A percentile compares a stretch with the other conserved stretches of the same genome.
Conservation (phyloP, 2,329 filamentous ascomycete genomes). For the Aureobasidium sp. region DNA sequence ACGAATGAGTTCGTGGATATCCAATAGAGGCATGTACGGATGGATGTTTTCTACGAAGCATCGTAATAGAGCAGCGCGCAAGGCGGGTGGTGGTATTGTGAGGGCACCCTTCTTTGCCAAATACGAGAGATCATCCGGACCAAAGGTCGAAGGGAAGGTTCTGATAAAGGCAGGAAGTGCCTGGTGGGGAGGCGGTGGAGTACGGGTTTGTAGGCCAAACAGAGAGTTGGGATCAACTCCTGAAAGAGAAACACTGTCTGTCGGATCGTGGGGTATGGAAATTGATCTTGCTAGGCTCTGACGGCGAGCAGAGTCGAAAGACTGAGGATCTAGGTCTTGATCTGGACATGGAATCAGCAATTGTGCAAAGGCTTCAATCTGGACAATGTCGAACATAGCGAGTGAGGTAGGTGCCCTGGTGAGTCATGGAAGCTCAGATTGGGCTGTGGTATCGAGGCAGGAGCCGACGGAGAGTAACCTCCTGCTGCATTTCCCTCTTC, state of each 20-base stretch:
- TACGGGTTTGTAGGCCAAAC: not conserved
- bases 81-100: conserved; percentile 56
- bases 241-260: not conserved
- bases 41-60: conserved; percentile 85
- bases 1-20: conserved; percentile 50
- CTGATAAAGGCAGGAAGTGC: conserved; percentile 63
- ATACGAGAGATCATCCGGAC: conserved; percentile 73
- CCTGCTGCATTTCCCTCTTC: conserved; percentile 9
- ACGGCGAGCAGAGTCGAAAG: conserved; percentile 1
- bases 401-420: conserved; percentile 44
- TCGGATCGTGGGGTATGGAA: conserved; percentile 6
- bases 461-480: not conserved
- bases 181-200: conserved; percentile 22
- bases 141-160: conserved; percentile 66
- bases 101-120: conserved; percentile 77
- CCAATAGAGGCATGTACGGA: conserved; percentile 85
- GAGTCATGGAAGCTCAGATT: conserved; percentile 9
- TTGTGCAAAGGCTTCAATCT: not conserved
- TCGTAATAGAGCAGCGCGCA: conserved; percentile 74
- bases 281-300: conserved; percentile 6
- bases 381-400: conserved; percentile 42
- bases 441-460: not conserved
- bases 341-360: not conserved
- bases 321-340: conserved; percentile 9
- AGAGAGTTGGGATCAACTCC: not conserved